phyloP scores from a whole-genome alignment of 306 rosid species.

The Castanea sativa region DNA sequence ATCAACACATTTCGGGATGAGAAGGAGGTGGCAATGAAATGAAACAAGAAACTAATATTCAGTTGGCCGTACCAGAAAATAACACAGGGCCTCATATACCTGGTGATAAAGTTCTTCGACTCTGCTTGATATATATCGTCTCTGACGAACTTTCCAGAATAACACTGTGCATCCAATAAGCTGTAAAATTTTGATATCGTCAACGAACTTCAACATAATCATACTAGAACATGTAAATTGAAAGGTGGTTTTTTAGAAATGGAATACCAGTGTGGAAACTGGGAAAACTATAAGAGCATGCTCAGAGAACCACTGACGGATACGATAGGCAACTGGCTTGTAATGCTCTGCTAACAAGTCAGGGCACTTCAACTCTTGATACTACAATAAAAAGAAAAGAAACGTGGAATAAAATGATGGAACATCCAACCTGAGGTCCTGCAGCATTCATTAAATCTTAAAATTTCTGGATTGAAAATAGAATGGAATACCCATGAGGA shows the following conservation, averaged over 20 bases:
- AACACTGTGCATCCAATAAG: slow-evolving; percentile 55
- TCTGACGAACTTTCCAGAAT: slow-evolving; percentile 42
- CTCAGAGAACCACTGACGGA: slow-evolving; percentile 60
- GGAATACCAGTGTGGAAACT: slow-evolving; percentile 61
- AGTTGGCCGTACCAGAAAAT: background rate
- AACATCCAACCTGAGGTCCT: slow-evolving; percentile 12
- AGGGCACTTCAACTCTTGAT: slow-evolving; percentile 80
- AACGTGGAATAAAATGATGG: background rate
- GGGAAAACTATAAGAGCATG: slow-evolving; percentile 49
- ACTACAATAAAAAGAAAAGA: slow-evolving; percentile 38
- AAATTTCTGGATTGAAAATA: background rate
- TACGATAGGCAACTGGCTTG: slow-evolving; percentile 62
- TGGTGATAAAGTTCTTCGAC: slow-evolving; percentile 76
- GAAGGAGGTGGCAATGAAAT: too few species aligned
- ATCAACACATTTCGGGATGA: background rate
- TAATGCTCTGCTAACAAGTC: slow-evolving; percentile 54
- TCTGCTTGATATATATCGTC: slow-evolving; percentile 43
- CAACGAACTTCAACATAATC: slow-evolving; percentile 38
- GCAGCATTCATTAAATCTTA: slow-evolving; percentile 13
- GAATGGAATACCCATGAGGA: slow-evolving; percentile 57
- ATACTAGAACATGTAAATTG: slow-evolving; percentile 28
- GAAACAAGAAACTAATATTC: background rate
- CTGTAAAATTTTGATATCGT: slow-evolving; percentile 53
- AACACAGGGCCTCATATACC: slow-evolving; percentile 32
- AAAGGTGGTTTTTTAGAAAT: slow-evolving; percentile 32